Conservation (phyloP, 441 rosid genomes). For the Melastoma candidum region DNA sequence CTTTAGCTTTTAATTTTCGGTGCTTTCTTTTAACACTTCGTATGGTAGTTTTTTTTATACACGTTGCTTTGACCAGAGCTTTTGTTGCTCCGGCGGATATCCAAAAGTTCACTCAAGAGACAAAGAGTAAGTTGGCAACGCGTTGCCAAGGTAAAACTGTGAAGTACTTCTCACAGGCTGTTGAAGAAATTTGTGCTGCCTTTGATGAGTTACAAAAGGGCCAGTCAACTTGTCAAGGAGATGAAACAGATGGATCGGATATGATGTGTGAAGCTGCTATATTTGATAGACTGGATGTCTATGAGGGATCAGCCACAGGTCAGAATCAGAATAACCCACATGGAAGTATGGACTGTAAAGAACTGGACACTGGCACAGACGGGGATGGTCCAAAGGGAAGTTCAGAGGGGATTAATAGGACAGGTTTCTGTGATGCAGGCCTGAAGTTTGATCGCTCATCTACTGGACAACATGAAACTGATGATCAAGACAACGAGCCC, state of each 20-base stretch:
- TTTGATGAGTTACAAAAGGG: slow-evolving; percentile 56
- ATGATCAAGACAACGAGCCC: slow-evolving; percentile 42
- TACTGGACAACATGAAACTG: slow-evolving; percentile 25
- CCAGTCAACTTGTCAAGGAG: slow-evolving; percentile 34
- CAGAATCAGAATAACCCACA: slow-evolving; percentile 23
- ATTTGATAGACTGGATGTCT: slow-evolving; percentile 36
- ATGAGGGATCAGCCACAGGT: slow-evolving; percentile 30
- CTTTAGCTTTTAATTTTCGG: too few species aligned
- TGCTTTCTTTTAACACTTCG: neutral
- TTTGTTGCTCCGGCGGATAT: slow-evolving; percentile 85
- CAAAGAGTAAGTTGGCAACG: slow-evolving; percentile 61
- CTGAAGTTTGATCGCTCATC: slow-evolving; percentile 31
- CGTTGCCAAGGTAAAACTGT: slow-evolving; percentile 65
- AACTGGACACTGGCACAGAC: too few species aligned
- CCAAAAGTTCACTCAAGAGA: slow-evolving; percentile 72
- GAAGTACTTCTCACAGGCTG: slow-evolving; percentile 75
- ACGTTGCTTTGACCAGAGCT: slow-evolving; percentile 46
- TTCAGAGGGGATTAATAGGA: too few species aligned
- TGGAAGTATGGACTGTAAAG: slow-evolving; percentile 12
- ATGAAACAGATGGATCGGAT: slow-evolving; percentile 30
- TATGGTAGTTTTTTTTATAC: slow-evolving; percentile 8
- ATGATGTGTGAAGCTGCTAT: slow-evolving; percentile 33
- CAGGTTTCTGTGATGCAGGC: slow-evolving; percentile 21
- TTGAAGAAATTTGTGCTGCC: slow-evolving; percentile 66
- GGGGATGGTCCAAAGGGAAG: too few species aligned